Conservation (phyloP, 306 rosid species). For the Inga leiocalycina region DNA sequence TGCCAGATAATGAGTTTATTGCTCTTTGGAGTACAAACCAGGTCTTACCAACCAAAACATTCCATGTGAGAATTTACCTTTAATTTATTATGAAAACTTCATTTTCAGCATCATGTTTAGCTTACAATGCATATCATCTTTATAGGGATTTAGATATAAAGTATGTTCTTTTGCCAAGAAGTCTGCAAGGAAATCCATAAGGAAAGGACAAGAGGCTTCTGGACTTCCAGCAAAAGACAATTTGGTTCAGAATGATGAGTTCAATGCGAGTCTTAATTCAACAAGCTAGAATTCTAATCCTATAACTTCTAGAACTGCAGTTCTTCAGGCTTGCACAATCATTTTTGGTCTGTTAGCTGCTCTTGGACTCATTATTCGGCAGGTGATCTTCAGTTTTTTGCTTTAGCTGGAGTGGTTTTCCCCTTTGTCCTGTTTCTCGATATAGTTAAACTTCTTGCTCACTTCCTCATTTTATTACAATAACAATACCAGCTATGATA, state of each 20-base stretch:
- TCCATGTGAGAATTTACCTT: slow-evolving; percentile 41
- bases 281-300: slow-evolving; percentile 37
- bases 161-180: slow-evolving; percentile 63
- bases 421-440: background rate
- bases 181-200: slow-evolving; percentile 55
- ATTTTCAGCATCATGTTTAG: background rate
- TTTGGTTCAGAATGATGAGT: slow-evolving; percentile 44
- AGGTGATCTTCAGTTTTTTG: slow-evolving; percentile 48
- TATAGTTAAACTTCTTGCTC: background rate
- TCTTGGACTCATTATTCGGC: slow-evolving; percentile 66
- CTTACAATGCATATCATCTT: slow-evolving; percentile 9
- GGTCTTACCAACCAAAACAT: slow-evolving; percentile 29
- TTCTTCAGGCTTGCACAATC: slow-evolving; percentile 78
- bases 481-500: background rate
- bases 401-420: slow-evolving; percentile 8
- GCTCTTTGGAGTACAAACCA: slow-evolving; percentile 30
- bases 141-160: slow-evolving; percentile 44
- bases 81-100: background rate
- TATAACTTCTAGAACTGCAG: slow-evolving; percentile 63
- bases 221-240: slow-evolving; percentile 47
- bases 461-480: background rate
- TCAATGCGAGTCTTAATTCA: slow-evolving; percentile 45
- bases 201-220: slow-evolving; percentile 38
- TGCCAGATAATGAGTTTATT: slow-evolving; percentile 43
- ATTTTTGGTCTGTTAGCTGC: slow-evolving; percentile 77